These are phyloP conservation scores for Azolla pinnata DNA, from an alignment of 75 land plant genomes.

Conservation along the genomic window DNA sequence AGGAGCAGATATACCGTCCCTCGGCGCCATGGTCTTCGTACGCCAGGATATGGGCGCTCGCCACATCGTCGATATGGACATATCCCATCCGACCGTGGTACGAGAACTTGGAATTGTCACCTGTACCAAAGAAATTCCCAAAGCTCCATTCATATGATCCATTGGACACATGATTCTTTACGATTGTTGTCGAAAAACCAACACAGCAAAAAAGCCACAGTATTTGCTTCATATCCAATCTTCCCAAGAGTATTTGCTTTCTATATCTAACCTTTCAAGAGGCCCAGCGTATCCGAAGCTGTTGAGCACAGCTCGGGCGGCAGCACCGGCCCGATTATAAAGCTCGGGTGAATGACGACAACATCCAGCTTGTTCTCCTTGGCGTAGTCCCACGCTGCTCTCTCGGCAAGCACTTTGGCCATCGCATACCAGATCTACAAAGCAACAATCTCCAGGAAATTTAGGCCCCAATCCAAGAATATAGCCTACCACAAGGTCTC, in stretches of 20 bases:
- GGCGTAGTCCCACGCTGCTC: conserved; percentile 86
- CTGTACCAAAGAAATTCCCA: too few relatives aligned
- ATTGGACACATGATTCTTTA: too few relatives aligned
- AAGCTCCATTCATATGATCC: too few relatives aligned
- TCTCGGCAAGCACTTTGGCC: conserved; percentile 74
- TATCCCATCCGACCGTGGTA: conserved; percentile 87
- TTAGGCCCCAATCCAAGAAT: too few relatives aligned
- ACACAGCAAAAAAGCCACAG: not conserved
- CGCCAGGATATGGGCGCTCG: conserved; percentile 61
- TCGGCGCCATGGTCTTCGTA: conserved; percentile 46
- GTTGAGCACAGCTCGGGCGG: conserved; percentile 49
- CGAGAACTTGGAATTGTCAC: conserved; percentile 44
- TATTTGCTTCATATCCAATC: too few relatives aligned
- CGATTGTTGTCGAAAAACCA: conserved; percentile 15
- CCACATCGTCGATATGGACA: conserved; percentile 94
- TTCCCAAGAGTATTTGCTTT: too few relatives aligned
- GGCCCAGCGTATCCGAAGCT: conserved; percentile 63
- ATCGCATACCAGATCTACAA: conserved; percentile 76
- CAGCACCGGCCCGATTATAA: conserved; percentile 72
- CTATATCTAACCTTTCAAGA: conserved; percentile 56
- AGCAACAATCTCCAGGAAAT: not conserved
- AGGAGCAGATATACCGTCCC: conserved; percentile 81
- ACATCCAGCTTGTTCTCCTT: conserved; percentile 52
- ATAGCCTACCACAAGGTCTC: not conserved
- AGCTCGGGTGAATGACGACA: conserved; percentile 68